phyloP scores from a whole-genome alignment of 495 filamentous ascomycete genomes.

The Podospora sp. region DNA sequence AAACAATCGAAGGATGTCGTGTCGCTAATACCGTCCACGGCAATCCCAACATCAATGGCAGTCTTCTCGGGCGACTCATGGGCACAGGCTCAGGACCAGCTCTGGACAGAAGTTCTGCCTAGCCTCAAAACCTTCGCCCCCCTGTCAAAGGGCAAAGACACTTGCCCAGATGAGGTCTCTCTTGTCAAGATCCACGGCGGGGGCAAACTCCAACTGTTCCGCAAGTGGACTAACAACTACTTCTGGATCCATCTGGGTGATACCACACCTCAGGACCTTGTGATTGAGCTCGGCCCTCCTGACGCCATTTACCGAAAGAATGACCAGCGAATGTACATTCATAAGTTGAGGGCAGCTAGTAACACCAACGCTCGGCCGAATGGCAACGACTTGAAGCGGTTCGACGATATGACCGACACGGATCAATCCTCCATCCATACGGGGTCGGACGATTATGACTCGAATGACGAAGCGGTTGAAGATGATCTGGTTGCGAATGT shows the following conservation, averaged over 20 bases:
- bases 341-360: slow-evolving; percentile 60
- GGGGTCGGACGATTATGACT: slow-evolving; percentile 64
- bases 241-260: slow-evolving; percentile 74
- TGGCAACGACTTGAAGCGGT: slow-evolving; percentile 53
- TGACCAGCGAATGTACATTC: slow-evolving; percentile 88
- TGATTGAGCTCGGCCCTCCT: slow-evolving; percentile 89
- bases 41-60: slow-evolving; percentile 76
- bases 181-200: slow-evolving; percentile 72
- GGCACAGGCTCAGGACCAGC: slow-evolving; percentile 71
- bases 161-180: slow-evolving; percentile 79
- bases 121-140: slow-evolving; percentile 58
- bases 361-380: slow-evolving; percentile 48
- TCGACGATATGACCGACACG: slow-evolving; percentile 70
- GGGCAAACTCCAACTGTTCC: slow-evolving; percentile 74
- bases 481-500: slow-evolving; percentile 51
- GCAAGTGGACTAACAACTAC: slow-evolving; percentile 56
- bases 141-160: slow-evolving; percentile 60
- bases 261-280: slow-evolving; percentile 86
- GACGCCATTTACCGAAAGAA: slow-evolving; percentile 93
- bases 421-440: slow-evolving; percentile 82
- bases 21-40: slow-evolving; percentile 76
- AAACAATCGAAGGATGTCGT: slow-evolving; percentile 83
- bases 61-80: slow-evolving; percentile 88
- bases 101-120: slow-evolving; percentile 74
- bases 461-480: slow-evolving; percentile 60